A percentile compares a stretch with the other conserved stretches of the same genome.
Evolutionary conservation across 179 eudicot species (phyloP).

Genomic region (Gypsophila paniculata): DNA sequence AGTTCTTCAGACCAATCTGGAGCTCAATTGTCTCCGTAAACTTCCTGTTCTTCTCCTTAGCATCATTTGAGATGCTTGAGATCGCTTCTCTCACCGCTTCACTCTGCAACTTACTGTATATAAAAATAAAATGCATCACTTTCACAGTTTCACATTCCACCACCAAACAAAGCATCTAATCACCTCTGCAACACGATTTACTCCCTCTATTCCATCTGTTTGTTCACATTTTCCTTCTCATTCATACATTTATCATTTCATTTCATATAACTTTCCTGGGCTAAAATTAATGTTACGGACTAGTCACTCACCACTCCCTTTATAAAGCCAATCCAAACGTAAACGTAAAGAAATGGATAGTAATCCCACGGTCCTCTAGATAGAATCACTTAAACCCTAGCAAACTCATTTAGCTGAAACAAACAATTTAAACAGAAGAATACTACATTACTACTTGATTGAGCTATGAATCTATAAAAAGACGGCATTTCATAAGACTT

Average conservation of each 20-base stretch:
- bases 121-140: neutral
- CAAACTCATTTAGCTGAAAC: neutral
- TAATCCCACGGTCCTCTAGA: too few species aligned
- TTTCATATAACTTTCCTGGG: too few species aligned
- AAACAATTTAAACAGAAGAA: neutral
- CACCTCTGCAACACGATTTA: too few species aligned
- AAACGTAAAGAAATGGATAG: too few species aligned
- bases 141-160: neutral
- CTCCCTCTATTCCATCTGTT: too few species aligned
- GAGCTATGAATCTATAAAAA: too few species aligned
- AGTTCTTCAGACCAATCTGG: slow-evolving; percentile 89
- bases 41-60: slow-evolving; percentile 59
- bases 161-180: neutral
- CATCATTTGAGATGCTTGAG: slow-evolving; percentile 36
- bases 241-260: too few species aligned
- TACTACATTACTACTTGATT: neutral
- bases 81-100: slow-evolving; percentile 81
- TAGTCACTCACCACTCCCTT: too few species aligned
- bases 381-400: neutral
- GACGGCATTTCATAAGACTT: too few species aligned
- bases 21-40: slow-evolving; percentile 87
- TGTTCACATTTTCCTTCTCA: too few species aligned
- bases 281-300: too few species aligned
- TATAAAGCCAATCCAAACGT: too few species aligned
- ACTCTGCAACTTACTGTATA: slow-evolving; percentile 71